phyloP scores from a whole-genome alignment of 148 eudicot species.

The Rhododendron ferrugineum region DNA sequence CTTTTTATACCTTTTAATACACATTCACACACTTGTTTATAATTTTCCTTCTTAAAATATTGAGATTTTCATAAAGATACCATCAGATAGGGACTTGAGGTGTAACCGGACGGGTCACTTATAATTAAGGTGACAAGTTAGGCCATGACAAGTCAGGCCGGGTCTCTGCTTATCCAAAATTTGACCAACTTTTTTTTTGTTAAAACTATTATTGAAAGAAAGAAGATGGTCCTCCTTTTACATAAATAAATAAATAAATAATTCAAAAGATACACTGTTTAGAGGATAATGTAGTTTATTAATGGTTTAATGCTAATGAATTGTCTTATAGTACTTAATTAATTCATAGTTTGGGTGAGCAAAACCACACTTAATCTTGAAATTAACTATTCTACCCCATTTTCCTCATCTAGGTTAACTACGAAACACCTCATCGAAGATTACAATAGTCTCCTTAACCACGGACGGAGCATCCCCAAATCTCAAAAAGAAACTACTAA shows the following conservation, averaged over 20 bases:
- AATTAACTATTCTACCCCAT: not conserved
- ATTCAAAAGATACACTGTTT: not conserved
- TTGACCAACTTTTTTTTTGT: not conserved
- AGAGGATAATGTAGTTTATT: constrained; percentile 8
- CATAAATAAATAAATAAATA: no score
- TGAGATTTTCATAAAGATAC: not conserved
- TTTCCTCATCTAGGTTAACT: not conserved
- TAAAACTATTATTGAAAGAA: not conserved
- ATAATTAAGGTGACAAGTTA: not conserved
- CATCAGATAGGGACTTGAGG: no score
- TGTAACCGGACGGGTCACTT: no score
- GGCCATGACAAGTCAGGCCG: not conserved
- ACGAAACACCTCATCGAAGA: not conserved
- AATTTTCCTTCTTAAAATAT: no score
- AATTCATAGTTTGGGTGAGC: constrained; percentile 1
- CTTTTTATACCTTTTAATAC: no score
- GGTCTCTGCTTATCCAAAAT: not conserved
- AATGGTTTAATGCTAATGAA: not conserved
- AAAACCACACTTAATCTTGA: not conserved
- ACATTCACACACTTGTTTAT: no score
- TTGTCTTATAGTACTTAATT: not conserved
- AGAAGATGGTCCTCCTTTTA: not conserved
- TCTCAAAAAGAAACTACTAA: no score
- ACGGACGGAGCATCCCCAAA: no score
- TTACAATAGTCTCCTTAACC: not conserved